Percentiles rank a stretch among this genome's conserved stretches.
These are phyloP conservation scores for Tetrahymena thermophila DNA, from an alignment of 73 alveolate species.

Conservation along the genomic window DNA sequence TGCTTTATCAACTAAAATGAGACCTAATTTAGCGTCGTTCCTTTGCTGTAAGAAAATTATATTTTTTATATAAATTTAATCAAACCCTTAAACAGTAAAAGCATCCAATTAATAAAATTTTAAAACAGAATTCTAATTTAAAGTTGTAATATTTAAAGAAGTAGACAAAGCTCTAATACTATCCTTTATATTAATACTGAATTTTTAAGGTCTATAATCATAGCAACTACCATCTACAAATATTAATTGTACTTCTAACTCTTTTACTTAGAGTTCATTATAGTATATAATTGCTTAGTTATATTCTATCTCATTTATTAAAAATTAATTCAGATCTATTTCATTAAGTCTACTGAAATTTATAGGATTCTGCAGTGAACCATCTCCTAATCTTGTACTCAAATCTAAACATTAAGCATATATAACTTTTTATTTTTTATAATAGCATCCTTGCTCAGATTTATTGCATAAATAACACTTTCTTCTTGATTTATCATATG, in stretches of 20 bases:
- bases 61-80: background rate
- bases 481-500: background rate
- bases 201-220: background rate
- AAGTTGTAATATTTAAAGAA: background rate
- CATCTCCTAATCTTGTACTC: background rate
- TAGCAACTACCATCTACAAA: background rate
- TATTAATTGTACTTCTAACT: background rate
- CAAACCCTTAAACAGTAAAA: background rate
- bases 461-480: background rate
- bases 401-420: background rate
- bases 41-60: background rate
- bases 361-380: background rate
- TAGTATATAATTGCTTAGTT: background rate
- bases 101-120: background rate
- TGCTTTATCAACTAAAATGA: background rate
- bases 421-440: background rate
- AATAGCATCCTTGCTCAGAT: background rate
- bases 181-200: background rate
- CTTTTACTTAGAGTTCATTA: background rate
- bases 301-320: background rate
- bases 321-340: background rate
- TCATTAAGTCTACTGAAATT: background rate
- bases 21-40: background rate
- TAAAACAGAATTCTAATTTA: background rate
- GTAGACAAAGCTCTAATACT: background rate